Base-by-base conservation (phyloP, 805 yeast species). In the Kazachstania bromeliacearum region DNA sequence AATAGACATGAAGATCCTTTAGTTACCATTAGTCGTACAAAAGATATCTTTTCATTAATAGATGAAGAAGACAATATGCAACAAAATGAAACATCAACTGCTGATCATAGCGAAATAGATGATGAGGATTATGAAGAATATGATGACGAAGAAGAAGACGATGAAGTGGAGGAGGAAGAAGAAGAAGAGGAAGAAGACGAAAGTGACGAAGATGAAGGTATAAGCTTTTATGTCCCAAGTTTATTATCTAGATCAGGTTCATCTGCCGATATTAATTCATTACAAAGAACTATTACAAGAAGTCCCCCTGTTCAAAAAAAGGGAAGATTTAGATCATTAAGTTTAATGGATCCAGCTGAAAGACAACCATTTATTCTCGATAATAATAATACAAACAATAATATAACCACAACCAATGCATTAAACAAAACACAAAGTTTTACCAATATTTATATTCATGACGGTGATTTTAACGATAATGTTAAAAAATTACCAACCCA, bases 211-310 rank as follows among this genome's bases (percentile, higher is more conserved):
- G 54, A 52, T 27, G 59, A 48, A 31, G 57, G 57, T 4, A 47
- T 63, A 26, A 63, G 60, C 39, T 60, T 65, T 42, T 63, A 62
- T 39, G 67, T 56, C 4, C 59, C 61, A 4, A 55, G 53, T 33
- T 42, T 46, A 38, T 35, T 57, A 26, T 55, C 59, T 2, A 40
- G 59, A 23, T 46, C 59, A 9, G 50, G 48, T 9, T 51, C 59
- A 5, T 38, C 40, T 13, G 22, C 43, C 3, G 46, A 46, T 26
- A 27, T 40, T 18, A 16, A 38, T 9, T 19, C 43, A 5, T 21
- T 24, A 7, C 31, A 44, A n/a, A 36, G 39, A 5, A 37, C 37
- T 22, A n/a, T n/a, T 2, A 14, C 24, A 7, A 13, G 16, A 4
- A 14, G 30, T 15, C 28, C 38, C 7, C 28, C 24, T 4, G 18